Percentiles rank a stretch among this genome's conserved stretches.
phyloP scores from a whole-genome alignment of 2,329 filamentous ascomycete species.

The Talaromyces pinophilus region DNA sequence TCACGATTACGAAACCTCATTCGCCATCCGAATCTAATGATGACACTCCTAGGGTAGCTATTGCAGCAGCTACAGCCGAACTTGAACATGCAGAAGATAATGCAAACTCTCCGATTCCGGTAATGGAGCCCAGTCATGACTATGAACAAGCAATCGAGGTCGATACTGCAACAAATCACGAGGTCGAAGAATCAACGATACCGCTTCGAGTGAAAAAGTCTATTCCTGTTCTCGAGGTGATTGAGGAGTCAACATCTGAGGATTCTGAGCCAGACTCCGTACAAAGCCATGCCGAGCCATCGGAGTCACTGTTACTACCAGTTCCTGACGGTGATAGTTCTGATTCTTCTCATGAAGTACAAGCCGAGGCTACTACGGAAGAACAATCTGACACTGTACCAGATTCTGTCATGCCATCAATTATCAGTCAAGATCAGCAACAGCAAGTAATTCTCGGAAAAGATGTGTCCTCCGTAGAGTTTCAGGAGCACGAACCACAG shows the following conservation, averaged over 20 bases:
- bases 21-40: neutral
- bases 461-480: neutral
- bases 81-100: neutral
- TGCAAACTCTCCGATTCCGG: neutral
- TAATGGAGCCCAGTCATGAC: neutral
- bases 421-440: neutral
- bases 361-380: neutral
- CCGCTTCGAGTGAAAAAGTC: neutral
- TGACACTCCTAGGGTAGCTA: neutral
- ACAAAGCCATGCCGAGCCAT: neutral
- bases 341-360: neutral
- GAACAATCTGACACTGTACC: neutral
- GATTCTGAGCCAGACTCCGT: neutral
- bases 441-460: neutral
- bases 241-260: conserved; percentile 4
- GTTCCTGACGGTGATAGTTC: neutral
- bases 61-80: neutral
- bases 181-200: neutral
- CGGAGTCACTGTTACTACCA: neutral
- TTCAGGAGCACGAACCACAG: neutral
- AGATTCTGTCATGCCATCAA: neutral
- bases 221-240: neutral
- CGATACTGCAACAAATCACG: neutral
- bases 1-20: neutral
- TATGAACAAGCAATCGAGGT: neutral